Percentiles rank a stretch among this genome's conserved stretches.
phyloP scores from a whole-genome alignment of 192 early-diverging fungal genomes.

The Gryganskiella cystojenkinii region DNA sequence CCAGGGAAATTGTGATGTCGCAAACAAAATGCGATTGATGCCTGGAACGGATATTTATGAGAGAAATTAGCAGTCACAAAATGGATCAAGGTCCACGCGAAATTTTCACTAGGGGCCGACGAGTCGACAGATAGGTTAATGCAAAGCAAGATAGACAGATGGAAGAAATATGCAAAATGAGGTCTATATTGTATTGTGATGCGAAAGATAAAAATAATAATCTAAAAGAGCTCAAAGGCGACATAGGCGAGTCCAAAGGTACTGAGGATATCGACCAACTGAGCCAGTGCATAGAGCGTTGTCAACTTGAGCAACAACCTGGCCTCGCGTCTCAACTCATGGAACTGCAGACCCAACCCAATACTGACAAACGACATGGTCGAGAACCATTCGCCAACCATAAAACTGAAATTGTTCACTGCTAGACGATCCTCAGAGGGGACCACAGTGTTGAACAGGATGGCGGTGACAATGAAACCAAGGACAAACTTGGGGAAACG shows the following conservation, averaged over 20 bases:
- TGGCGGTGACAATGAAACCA: constrained; percentile 59
- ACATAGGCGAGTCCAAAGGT: constrained; percentile 57
- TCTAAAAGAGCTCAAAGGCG: constrained; percentile 55
- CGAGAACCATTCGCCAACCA: constrained; percentile 63
- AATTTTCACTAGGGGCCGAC: too few species aligned
- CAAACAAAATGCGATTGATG: too few species aligned
- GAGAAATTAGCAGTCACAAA: too few species aligned
- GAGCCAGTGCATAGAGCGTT: constrained; percentile 57
- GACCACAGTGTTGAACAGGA: constrained; percentile 60
- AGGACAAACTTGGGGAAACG: constrained; percentile 65
- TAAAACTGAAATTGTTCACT: constrained; percentile 62
- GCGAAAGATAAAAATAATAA: background rate
- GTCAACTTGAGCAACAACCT: constrained; percentile 54
- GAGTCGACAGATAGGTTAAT: too few species aligned
- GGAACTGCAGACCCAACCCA: constrained; percentile 61
- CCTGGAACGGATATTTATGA: too few species aligned
- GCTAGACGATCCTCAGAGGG: constrained; percentile 24
- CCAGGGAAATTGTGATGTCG: too few species aligned
- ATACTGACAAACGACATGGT: constrained; percentile 65
- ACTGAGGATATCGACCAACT: constrained; percentile 60
- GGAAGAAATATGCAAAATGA: too few species aligned
- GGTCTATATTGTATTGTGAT: too few species aligned
- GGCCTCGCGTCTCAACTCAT: constrained; percentile 57
- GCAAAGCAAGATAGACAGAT: too few species aligned
- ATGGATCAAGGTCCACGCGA: too few species aligned